These are phyloP conservation scores for Penicillium brevicompactum DNA, from an alignment of 2,329 filamentous ascomycete genomes.

Conservation along the genomic window DNA sequence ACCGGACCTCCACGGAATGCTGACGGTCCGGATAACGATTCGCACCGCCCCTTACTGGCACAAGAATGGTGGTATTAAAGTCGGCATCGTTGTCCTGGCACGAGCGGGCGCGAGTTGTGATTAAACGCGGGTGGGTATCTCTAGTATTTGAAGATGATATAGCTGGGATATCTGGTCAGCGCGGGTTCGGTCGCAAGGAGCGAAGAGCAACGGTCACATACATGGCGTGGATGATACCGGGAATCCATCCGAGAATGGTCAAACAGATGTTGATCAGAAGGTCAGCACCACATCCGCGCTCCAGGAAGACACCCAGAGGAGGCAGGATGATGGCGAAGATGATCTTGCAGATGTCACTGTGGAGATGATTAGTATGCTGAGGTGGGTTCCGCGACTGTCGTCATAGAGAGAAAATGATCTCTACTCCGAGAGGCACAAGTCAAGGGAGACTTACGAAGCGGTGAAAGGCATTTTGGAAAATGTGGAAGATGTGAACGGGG, in stretches of 20 bases:
- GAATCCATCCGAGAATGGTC: slow-evolving; percentile 75
- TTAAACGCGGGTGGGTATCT: slow-evolving; percentile 9
- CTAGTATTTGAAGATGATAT: slow-evolving; percentile 91
- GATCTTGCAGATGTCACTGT: slow-evolving; percentile 76
- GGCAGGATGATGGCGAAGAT: slow-evolving; percentile 88
- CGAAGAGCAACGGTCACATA: slow-evolving; percentile 51
- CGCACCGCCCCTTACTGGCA: slow-evolving; percentile 7
- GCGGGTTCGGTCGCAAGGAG: not conserved
- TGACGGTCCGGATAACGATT: slow-evolving; percentile 15
- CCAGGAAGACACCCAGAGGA: slow-evolving; percentile 89
- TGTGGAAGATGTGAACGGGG: slow-evolving; percentile 4
- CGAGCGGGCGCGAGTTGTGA: not conserved
- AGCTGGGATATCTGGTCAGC: slow-evolving; percentile 47
- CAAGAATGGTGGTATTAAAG: not conserved
- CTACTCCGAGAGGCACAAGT: not conserved
- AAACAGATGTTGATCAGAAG: slow-evolving; percentile 90
- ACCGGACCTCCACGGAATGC: slow-evolving; percentile 34
- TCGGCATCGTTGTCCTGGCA: not conserved
- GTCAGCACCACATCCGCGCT: slow-evolving; percentile 84
- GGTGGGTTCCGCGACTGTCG: not conserved
- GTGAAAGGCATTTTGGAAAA: slow-evolving; percentile 53
- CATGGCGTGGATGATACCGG: slow-evolving; percentile 88
- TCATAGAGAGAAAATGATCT: not conserved
- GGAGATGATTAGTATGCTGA: slow-evolving; percentile 2
- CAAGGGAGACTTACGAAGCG: slow-evolving; percentile 46